These are phyloP conservation scores for Backusella morwellensis DNA, from an alignment of 192 early-diverging fungal genomes.

Conservation along the genomic window DNA sequence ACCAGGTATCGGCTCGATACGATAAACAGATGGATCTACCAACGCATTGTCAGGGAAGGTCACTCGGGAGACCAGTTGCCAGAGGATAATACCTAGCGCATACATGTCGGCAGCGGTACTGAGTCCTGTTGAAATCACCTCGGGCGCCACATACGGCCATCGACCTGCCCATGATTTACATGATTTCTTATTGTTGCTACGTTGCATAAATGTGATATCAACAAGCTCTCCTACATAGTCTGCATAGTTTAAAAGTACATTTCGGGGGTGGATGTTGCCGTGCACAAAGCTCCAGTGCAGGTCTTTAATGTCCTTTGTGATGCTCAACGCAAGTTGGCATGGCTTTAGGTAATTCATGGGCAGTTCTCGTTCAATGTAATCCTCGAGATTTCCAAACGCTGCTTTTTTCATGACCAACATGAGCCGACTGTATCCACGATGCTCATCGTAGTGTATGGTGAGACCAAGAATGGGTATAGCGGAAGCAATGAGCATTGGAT, in stretches of 20 bases:
- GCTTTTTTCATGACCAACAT: slow-evolving; percentile 33
- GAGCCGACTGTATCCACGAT: slow-evolving; percentile 16
- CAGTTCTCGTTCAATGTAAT: slow-evolving; percentile 15
- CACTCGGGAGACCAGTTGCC: slow-evolving; percentile 32
- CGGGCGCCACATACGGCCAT: slow-evolving; percentile 30
- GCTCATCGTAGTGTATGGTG: slow-evolving; percentile 22
- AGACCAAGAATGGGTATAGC: slow-evolving; percentile 21
- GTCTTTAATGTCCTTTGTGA: slow-evolving; percentile 27
- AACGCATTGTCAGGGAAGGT: slow-evolving; percentile 30
- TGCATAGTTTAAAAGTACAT: slow-evolving; percentile 27
- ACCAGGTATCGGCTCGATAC: slow-evolving; percentile 30
- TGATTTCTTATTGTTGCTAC: neutral
- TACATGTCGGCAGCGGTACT: slow-evolving; percentile 25
- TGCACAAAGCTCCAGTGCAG: slow-evolving; percentile 31
- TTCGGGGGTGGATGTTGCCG: slow-evolving; percentile 29
- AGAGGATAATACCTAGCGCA: slow-evolving; percentile 27
- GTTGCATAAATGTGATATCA: slow-evolving; percentile 30
- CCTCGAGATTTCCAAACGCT: slow-evolving; percentile 27
- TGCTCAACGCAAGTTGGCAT: slow-evolving; percentile 11
- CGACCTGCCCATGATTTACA: slow-evolving; percentile 11
- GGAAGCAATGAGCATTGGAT: slow-evolving; percentile 7
- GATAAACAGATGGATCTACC: slow-evolving; percentile 24
- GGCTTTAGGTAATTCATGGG: slow-evolving; percentile 19
- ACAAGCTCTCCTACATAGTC: slow-evolving; percentile 18
- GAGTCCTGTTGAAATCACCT: slow-evolving; percentile 15